Conservation (phyloP, 2,329 filamentous ascomycete genomes). For the Penicillium italicum region DNA sequence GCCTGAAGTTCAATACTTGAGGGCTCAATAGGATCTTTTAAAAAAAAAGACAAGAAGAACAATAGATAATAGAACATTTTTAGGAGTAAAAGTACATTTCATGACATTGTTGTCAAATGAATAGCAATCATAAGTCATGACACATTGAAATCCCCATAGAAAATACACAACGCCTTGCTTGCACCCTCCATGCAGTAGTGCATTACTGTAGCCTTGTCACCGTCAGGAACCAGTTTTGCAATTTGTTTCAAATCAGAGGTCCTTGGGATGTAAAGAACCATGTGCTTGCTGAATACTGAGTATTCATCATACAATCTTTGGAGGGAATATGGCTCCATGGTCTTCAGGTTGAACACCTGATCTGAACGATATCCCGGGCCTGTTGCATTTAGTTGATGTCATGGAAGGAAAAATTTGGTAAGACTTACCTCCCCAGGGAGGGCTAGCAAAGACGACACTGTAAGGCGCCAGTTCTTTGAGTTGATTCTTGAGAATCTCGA, state of each 20-base stretch:
- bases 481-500: slow-evolving; percentile 61
- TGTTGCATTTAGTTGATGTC: slow-evolving; percentile 26
- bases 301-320: slow-evolving; percentile 61
- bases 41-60: neutral
- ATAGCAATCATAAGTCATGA: slow-evolving; percentile 16
- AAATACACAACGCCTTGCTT: slow-evolving; percentile 70
- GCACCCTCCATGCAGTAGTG: slow-evolving; percentile 91
- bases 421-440: slow-evolving; percentile 66
- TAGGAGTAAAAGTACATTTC: neutral
- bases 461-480: slow-evolving; percentile 49
- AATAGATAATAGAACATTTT: neutral
- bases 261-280: slow-evolving; percentile 79
- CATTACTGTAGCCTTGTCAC: slow-evolving; percentile 64
- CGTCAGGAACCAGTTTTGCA: slow-evolving; percentile 51
- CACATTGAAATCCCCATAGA: slow-evolving; percentile 53
- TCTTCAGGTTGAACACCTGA: slow-evolving; percentile 74
- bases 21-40: neutral
- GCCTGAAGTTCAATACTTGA: neutral
- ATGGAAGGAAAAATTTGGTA: neutral
- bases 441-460: slow-evolving; percentile 66
- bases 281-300: slow-evolving; percentile 47
- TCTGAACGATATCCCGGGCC: slow-evolving; percentile 61
- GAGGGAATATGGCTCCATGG: slow-evolving; percentile 84
- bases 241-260: slow-evolving; percentile 80
- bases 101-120: neutral